A percentile compares a stretch with the other conserved stretches of the same genome.
These are phyloP conservation scores for Backusella luteola DNA, from an alignment of 192 early-diverging fungal genomes.

Conservation along the genomic window DNA sequence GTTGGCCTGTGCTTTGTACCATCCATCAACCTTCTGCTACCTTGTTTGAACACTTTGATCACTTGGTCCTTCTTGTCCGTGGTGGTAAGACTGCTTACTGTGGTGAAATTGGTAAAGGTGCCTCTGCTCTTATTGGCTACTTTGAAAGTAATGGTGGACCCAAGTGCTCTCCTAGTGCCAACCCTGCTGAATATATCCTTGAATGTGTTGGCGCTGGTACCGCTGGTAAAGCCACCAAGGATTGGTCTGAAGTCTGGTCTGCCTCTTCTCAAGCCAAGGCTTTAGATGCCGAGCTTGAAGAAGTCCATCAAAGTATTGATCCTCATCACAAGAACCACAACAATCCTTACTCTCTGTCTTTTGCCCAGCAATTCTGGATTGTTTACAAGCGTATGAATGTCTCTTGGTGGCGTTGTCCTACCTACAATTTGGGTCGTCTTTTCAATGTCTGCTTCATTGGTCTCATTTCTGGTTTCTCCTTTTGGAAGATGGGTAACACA, in stretches of 20 bases:
- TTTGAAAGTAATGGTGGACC: conserved; percentile 73
- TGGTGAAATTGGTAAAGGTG: conserved; percentile 73
- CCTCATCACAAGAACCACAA: conserved; percentile 25
- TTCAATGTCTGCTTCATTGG: conserved; percentile 55
- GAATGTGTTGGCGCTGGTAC: conserved; percentile 73
- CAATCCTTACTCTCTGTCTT: conserved; percentile 43
- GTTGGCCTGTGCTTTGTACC: conserved; percentile 73
- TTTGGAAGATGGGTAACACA: conserved; percentile 57
- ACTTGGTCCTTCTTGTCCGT: conserved; percentile 72
- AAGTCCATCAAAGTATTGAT: conserved; percentile 41
- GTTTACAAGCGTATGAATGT: conserved; percentile 64
- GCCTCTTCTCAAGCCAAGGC: conserved; percentile 48
- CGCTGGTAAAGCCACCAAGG: conserved; percentile 47
- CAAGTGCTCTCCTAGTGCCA: conserved; percentile 60
- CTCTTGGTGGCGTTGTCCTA: conserved; percentile 70
- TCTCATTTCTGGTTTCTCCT: conserved; percentile 71
- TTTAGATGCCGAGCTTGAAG: conserved; percentile 49
- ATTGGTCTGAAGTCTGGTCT: conserved; percentile 77
- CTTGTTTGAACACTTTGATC: conserved; percentile 84
- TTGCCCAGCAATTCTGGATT: conserved; percentile 49
- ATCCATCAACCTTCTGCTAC: conserved; percentile 86
- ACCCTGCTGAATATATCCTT: conserved; percentile 86
- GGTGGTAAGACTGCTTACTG: conserved; percentile 81
- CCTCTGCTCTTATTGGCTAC: conserved; percentile 61
- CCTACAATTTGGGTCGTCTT: conserved; percentile 74